Evolutionary conservation across 352 stramenopile species (phyloP).

Genomic region (Pythium graminicola): DNA sequence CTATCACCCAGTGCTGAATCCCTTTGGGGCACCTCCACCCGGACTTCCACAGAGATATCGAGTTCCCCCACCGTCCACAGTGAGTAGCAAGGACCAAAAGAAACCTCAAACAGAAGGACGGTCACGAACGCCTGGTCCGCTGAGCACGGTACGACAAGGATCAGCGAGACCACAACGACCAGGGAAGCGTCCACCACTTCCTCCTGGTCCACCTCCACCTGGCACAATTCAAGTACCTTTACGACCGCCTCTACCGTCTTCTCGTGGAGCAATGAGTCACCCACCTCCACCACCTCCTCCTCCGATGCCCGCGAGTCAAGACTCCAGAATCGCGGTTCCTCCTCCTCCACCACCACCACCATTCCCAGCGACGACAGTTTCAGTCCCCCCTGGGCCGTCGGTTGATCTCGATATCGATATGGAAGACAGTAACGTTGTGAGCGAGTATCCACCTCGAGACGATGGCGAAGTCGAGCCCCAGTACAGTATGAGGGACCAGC

Average conservation of each 20-base stretch:
- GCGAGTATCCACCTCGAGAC: conserved; percentile 24
- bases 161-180: conserved; percentile 22
- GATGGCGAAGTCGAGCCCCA: not conserved
- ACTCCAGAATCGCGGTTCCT: too few relatives aligned
- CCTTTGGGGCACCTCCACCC: conserved; percentile 61
- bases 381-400: not conserved
- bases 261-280: conserved; percentile 13
- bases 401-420: conserved; percentile 5
- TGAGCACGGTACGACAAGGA: conserved; percentile 5
- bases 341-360: conserved; percentile 5
- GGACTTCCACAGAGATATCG: conserved; percentile 58
- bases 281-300: not conserved
- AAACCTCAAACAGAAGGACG: not conserved
- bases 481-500: not conserved
- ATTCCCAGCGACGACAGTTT: not conserved
- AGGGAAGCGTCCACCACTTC: conserved; percentile 58
- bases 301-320: too few relatives aligned
- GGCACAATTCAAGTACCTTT: conserved; percentile 53
- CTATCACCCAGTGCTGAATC: conserved; percentile 74
- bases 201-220: conserved; percentile 42
- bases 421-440: not conserved
- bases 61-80: conserved; percentile 25
- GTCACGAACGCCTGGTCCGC: not conserved
- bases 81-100: too few relatives aligned
- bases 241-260: conserved; percentile 42